These are phyloP conservation scores for Russula compacta DNA, from an alignment of 768 basidiomycete genomes.

Conservation along the genomic window DNA sequence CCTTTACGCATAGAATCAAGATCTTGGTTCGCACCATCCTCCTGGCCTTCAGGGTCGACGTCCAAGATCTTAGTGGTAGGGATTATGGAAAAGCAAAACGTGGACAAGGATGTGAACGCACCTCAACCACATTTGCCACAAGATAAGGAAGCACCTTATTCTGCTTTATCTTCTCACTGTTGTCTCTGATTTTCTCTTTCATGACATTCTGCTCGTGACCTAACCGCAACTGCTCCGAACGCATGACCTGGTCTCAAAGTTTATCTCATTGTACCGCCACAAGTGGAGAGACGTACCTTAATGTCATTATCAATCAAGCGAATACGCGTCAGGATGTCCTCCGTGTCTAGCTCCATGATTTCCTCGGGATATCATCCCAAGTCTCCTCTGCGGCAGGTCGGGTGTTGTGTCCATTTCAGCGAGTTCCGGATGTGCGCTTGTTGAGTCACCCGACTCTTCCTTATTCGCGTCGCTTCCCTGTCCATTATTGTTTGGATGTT, in stretches of 20 bases:
- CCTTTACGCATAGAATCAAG: conserved; percentile 93
- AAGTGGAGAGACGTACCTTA: conserved; percentile 45
- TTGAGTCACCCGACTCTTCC: conserved; percentile 31
- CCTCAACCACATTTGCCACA: conserved; percentile 96
- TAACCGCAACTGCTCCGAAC: conserved; percentile 84
- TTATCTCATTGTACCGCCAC: not conserved
- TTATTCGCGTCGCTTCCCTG: conserved; percentile 33
- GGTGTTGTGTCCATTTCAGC: conserved; percentile 65
- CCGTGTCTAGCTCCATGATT: conserved; percentile 64
- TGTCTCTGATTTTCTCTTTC: conserved; percentile 98
- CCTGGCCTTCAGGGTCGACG: conserved; percentile 87
- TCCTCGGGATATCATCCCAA: conserved; percentile 88
- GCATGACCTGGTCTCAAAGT: conserved; percentile 69
- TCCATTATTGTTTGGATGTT: conserved; percentile 7
- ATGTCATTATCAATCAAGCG: conserved; percentile 96
- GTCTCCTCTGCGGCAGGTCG: conserved; percentile 68
- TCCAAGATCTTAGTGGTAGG: conserved; percentile 66
- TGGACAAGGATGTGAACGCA: conserved; percentile 29
- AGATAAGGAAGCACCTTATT: conserved; percentile 98
- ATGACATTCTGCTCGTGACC: conserved; percentile 93
- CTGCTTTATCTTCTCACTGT: conserved; percentile 97
- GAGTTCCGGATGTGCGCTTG: conserved; percentile 26
- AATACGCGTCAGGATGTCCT: conserved; percentile 84
- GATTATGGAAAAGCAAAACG: not conserved
- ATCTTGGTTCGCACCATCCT: conserved; percentile 94